Evolutionary conservation across 495 filamentous ascomycete genomes (phyloP).

Genomic region (Pseudotulostoma volvatum): DNA sequence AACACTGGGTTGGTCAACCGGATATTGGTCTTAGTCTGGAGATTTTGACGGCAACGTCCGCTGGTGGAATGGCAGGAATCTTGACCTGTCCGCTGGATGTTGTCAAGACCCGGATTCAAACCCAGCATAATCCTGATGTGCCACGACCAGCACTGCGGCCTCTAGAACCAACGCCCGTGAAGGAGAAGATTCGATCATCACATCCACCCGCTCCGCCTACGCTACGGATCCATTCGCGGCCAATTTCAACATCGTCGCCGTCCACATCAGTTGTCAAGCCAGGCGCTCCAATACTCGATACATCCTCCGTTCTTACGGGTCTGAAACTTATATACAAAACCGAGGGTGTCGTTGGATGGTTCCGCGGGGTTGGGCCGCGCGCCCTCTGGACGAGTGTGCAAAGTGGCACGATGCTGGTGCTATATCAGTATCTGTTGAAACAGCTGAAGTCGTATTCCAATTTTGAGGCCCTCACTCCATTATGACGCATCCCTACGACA

Average conservation of each 20-base stretch:
- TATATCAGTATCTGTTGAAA: slow-evolving; percentile 80
- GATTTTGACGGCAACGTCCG: slow-evolving; percentile 76
- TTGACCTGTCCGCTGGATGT: slow-evolving; percentile 94
- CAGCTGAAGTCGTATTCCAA: slow-evolving; percentile 42
- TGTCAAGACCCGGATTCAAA: slow-evolving; percentile 95
- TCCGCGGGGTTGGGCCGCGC: slow-evolving; percentile 84
- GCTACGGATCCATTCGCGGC: slow-evolving; percentile 28
- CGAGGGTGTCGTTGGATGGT: slow-evolving; percentile 80
- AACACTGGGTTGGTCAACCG: slow-evolving; percentile 48
- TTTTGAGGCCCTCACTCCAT: slow-evolving; percentile 11
- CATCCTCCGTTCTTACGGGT: slow-evolving; percentile 73
- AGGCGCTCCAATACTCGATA: slow-evolving; percentile 62
- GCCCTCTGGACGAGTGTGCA: slow-evolving; percentile 97
- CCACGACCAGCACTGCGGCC: slow-evolving; percentile 3
- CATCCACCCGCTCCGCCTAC: slow-evolving; percentile 10
- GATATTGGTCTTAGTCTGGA: slow-evolving; percentile 78
- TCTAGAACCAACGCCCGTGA: background rate
- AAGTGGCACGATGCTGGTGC: slow-evolving; percentile 88
- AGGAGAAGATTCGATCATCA: background rate
- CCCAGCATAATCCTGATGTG: slow-evolving; percentile 51
- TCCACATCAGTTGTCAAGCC: slow-evolving; percentile 61
- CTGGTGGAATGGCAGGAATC: slow-evolving; percentile 84
- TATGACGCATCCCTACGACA: too few species aligned
- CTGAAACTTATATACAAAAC: slow-evolving; percentile 72
- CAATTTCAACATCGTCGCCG: slow-evolving; percentile 74